Percentiles rank a stretch among this genome's conserved stretches.
Conservation (phyloP, 371 early-diverging fungal species). For the Phascolomyces articulosus region DNA sequence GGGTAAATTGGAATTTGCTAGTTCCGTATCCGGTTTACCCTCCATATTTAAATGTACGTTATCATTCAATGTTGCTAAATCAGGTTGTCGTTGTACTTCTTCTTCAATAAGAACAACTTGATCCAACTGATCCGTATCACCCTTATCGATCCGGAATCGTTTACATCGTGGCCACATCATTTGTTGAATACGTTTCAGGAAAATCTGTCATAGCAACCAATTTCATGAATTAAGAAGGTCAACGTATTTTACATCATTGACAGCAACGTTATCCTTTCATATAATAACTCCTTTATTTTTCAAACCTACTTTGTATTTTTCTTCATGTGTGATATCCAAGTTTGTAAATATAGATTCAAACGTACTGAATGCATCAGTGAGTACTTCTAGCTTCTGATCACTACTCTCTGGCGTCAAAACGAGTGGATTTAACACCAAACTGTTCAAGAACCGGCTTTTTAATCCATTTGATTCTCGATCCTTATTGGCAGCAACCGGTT, state of each 20-base stretch:
- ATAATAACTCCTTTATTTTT: neutral
- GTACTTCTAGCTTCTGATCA: conserved; percentile 3
- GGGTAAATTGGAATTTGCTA: conserved; percentile 54
- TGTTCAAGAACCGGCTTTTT: neutral
- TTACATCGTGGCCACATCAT: conserved; percentile 50
- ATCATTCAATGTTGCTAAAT: too few relatives aligned
- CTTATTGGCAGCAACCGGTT: neutral
- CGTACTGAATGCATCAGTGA: conserved; percentile 9
- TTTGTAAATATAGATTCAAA: conserved; percentile 15
- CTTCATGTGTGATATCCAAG: conserved; percentile 2
- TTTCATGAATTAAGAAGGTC: neutral
- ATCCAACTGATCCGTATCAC: conserved; percentile 8
- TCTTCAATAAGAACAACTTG: conserved; percentile 24
- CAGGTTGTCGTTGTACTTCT: too few relatives aligned
- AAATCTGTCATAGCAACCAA: conserved; percentile 17
- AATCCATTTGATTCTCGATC: neutral
- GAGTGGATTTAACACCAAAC: neutral
- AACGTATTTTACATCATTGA: too few relatives aligned
- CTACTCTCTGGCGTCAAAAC: neutral
- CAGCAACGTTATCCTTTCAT: neutral
- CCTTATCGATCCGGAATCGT: conserved; percentile 28
- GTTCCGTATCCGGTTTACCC: conserved; percentile 18
- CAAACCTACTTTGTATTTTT: conserved; percentile 4
- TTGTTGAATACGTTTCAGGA: conserved; percentile 34
- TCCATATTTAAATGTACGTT: too few relatives aligned